Evolutionary conservation across 495 filamentous ascomycete genomes (phyloP), one percentile per base, ranked within the genome.

Genomic region (Apodospora peruviana): DNA sequence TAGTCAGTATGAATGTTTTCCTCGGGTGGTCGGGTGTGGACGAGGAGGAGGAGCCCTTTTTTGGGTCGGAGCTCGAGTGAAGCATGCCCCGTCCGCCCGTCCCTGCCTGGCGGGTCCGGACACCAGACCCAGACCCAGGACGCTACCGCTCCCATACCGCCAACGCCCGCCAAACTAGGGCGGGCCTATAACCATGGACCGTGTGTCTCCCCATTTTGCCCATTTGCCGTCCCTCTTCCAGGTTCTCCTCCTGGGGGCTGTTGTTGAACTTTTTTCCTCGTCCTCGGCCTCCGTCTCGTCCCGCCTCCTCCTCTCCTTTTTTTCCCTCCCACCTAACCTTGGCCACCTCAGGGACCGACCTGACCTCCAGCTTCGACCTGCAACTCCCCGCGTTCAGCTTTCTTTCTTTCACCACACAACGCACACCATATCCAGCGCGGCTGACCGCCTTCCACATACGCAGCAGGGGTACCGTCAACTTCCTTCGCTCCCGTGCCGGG

Each of bases 241-340:
- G 51, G 60, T 60, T 56, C 56, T 53, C 47, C 52, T 58, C 57
- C 62, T 58, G n/a, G n/a, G n/a, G n/a, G n/a, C n/a, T n/a, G n/a
- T 62, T 58, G 59, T 55, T 56, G 53, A 60, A 59, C 53, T 57
- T 39, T 67, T 56, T 65, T 58, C 62, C 55, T 56, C 57, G 58
- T 56, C 64, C 43, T n/a, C n/a, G 46, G 36, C 47, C 41, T 54
- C 40, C 35, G 27, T 18, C 18, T 12, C 39, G 19, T 25, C 19
- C 22, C n/a, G n/a, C n/a, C n/a, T n/a, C 12, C 14, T 12, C 32
- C 18, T 43, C 29, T 25, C 17, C 35, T 34, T 35, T 27, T 41
- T 29, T 39, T n/a, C n/a, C n/a, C n/a, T n/a, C n/a, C n/a, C n/a
- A n/a, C n/a, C n/a, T n/a, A n/a, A n/a, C n/a, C n/a, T n/a, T n/a